A percentile compares a stretch with the other conserved stretches of the same genome.
Conservation (phyloP, 139 green algal genomes). For the Chlorella ohadii region DNA sequence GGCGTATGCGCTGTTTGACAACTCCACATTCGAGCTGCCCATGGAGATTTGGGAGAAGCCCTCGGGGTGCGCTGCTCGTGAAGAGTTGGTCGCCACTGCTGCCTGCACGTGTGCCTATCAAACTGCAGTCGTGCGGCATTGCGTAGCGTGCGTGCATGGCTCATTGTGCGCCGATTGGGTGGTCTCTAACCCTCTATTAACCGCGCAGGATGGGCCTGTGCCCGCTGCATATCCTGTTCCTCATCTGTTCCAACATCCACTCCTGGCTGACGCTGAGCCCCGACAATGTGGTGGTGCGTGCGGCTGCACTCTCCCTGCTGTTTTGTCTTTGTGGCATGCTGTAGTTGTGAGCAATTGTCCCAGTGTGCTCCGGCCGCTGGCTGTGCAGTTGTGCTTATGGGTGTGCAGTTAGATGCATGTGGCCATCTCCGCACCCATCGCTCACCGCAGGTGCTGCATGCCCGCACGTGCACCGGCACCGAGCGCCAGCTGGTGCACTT, state of each 20-base stretch:
- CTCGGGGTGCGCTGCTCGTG: not conserved
- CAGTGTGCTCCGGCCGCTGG: not conserved
- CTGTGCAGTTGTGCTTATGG: not conserved
- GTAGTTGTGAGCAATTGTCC: too few species aligned
- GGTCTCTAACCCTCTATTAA: too few species aligned
- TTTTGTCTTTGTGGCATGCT: too few species aligned
- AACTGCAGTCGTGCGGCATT: too few species aligned
- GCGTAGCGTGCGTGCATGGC: too few species aligned
- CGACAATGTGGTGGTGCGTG: constrained; percentile 39
- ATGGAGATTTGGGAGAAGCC: constrained; percentile 35
- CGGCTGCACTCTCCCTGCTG: too few species aligned
- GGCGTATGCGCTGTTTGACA: constrained; percentile 19
- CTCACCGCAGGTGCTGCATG: constrained; percentile 37
- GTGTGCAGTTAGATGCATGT: too few species aligned
- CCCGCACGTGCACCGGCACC: constrained; percentile 41
- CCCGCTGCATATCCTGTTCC: constrained; percentile 42
- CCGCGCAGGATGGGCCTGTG: constrained; percentile 38
- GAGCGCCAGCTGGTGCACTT: constrained; percentile 35
- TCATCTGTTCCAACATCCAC: constrained; percentile 48
- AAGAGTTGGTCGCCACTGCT: not conserved
- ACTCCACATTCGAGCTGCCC: constrained; percentile 32
- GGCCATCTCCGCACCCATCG: not conserved
- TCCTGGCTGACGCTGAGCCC: constrained; percentile 29
- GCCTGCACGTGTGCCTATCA: too few species aligned
- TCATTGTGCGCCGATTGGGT: too few species aligned